Evolutionary conservation across 345 rosid species (phyloP).

Genomic region (Pistacia atlantica): DNA sequence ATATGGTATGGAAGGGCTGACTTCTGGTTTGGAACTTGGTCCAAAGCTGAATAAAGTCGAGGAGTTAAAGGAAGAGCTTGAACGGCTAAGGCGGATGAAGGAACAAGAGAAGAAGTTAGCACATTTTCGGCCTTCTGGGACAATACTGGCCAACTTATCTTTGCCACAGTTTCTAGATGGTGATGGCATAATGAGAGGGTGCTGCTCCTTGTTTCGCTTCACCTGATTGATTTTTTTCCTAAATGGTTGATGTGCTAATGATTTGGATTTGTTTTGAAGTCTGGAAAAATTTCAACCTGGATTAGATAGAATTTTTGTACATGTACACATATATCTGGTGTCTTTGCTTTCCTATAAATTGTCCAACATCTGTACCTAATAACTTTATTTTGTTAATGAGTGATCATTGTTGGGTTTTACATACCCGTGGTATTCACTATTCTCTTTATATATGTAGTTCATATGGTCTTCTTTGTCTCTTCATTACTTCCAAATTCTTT

Average conservation of each 20-base stretch:
- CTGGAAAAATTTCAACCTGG: not conserved
- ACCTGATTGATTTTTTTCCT: constrained; percentile 7
- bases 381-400: too few species aligned
- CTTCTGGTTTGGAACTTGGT: constrained; percentile 88
- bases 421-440: too few species aligned
- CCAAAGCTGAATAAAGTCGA: constrained; percentile 76
- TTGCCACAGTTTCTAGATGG: constrained; percentile 76
- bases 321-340: not conserved
- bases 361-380: not conserved
- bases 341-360: not conserved
- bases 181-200: constrained; percentile 92
- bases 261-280: not conserved
- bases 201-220: constrained; percentile 10
- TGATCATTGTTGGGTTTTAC: not conserved
- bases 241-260: not conserved
- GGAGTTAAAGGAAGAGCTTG: constrained; percentile 84
- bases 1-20: constrained; percentile 94
- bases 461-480: not conserved
- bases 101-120: constrained; percentile 67
- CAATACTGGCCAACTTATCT: constrained; percentile 62
- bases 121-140: constrained; percentile 71
- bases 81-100: constrained; percentile 60
- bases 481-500: not conserved
- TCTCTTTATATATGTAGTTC: too few species aligned
- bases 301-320: not conserved